Conservation (phyloP, 495 filamentous ascomycete genomes). For the Aspergillus carlsbadensis region DNA sequence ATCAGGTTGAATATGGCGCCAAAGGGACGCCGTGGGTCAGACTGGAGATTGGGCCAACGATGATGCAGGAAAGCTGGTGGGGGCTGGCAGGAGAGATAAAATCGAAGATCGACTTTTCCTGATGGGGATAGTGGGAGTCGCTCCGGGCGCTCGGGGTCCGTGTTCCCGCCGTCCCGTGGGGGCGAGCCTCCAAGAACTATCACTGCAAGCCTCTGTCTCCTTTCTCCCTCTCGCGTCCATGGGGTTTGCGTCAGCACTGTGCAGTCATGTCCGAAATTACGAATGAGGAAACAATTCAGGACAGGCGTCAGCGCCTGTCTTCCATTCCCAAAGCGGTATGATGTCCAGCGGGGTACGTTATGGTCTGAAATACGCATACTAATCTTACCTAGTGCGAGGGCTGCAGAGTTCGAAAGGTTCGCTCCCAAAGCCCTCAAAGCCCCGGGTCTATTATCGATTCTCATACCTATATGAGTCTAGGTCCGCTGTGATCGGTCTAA, state of each 20-base stretch:
- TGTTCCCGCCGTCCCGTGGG: conserved; percentile 2
- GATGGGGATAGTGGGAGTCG: background rate
- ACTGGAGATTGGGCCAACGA: background rate
- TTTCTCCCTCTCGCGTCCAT: too few species aligned
- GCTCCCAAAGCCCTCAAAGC: background rate
- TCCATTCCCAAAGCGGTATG: conserved; percentile 11
- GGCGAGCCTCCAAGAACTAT: background rate
- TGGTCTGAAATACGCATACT: background rate
- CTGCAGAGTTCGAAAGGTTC: conserved; percentile 8
- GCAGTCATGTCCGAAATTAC: too few species aligned
- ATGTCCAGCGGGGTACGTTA: background rate
- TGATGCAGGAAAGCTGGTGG: background rate
- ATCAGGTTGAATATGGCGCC: too few species aligned
- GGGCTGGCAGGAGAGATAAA: background rate
- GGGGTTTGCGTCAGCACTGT: too few species aligned
- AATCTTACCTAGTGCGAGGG: conserved; percentile 5
- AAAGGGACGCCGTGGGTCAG: background rate
- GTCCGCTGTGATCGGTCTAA: conserved; percentile 8
- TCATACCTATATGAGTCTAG: background rate
- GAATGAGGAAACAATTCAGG: conserved; percentile 11
- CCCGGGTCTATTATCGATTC: background rate
- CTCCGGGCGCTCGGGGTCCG: background rate
- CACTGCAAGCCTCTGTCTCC: too few species aligned
- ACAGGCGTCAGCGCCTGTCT: conserved; percentile 5
- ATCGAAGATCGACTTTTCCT: background rate